A percentile compares a stretch with the other conserved stretches of the same genome.
Evolutionary conservation across 192 early-diverging fungal species (phyloP).

Genomic region (Coemansia sp.): DNA sequence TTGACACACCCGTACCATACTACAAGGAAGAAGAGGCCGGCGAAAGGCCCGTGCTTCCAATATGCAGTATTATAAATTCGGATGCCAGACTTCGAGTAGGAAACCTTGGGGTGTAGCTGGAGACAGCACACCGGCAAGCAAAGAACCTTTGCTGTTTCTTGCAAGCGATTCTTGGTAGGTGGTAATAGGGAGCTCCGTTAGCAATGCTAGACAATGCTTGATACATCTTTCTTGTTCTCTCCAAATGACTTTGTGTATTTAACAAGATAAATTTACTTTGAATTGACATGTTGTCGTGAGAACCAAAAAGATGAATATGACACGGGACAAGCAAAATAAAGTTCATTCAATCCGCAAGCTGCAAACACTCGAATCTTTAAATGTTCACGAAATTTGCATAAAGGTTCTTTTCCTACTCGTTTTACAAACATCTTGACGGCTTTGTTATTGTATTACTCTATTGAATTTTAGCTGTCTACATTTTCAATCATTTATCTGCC

Average conservation of each 20-base stretch:
- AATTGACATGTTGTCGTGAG: not conserved
- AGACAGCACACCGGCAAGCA: too few species aligned
- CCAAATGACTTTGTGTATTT: too few species aligned
- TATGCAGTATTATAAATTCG: not conserved
- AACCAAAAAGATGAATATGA: not conserved
- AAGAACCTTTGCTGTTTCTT: too few species aligned
- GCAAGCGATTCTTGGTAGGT: too few species aligned
- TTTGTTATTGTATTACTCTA: not conserved
- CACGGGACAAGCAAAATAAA: not conserved
- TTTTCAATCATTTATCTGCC: too few species aligned
- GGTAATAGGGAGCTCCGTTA: too few species aligned
- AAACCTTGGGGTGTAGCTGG: conserved; percentile 20
- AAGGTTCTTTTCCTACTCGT: not conserved
- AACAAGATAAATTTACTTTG: not conserved
- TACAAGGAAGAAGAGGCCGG: conserved; percentile 16
- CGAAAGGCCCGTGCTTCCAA: not conserved
- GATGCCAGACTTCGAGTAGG: conserved; percentile 11
- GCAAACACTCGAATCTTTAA: too few species aligned
- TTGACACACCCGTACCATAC: conserved; percentile 17
- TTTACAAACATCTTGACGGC: not conserved
- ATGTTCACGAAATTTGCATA: not conserved
- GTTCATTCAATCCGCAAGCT: too few species aligned
- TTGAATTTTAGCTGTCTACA: too few species aligned
- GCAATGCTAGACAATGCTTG: too few species aligned
- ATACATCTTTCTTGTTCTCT: too few species aligned